Percentiles rank a stretch among this genome's conserved stretches.
These are phyloP conservation scores for Fusarium domesticum DNA, from an alignment of 2,329 filamentous ascomycete species.

Conservation along the genomic window DNA sequence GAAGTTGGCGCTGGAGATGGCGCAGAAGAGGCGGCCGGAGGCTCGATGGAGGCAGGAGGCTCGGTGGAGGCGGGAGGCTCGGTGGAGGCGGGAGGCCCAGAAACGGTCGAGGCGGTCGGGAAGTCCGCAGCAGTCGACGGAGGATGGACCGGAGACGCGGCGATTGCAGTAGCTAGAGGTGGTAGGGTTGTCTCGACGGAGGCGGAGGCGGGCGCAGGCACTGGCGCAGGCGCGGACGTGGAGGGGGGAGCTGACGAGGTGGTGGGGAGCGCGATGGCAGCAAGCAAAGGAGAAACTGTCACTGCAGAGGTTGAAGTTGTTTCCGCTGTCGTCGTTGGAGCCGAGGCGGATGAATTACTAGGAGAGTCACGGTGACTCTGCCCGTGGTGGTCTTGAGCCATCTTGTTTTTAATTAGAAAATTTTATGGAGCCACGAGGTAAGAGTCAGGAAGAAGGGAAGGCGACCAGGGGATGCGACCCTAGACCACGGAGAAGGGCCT, in stretches of 20 bases:
- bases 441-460: constrained; percentile 32
- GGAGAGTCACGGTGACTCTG: constrained; percentile 31
- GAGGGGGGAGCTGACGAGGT: constrained; percentile 12
- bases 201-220: constrained; percentile 13
- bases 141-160: constrained; percentile 3
- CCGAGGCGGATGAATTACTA: constrained; percentile 26
- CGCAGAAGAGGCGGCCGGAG: constrained; percentile 12
- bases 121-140: constrained; percentile 14
- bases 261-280: constrained; percentile 23
- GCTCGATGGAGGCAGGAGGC: constrained; percentile 12
- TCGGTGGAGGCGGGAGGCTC: constrained; percentile 12
- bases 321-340: constrained; percentile 18
- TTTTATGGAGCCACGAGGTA: constrained; percentile 37
- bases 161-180: constrained; percentile 15
- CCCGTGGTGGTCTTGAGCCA: constrained; percentile 33
- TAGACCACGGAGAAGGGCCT: constrained; percentile 27
- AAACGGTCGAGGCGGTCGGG: constrained; percentile 19
- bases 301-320: neutral
- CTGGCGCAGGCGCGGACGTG: constrained; percentile 18
- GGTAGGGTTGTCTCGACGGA: constrained; percentile 17
- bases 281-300: constrained; percentile 21
- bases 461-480: constrained; percentile 31
- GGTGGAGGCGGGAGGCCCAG: constrained; percentile 15
- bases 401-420: constrained; percentile 37
- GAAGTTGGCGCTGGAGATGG: constrained; percentile 15